These are phyloP conservation scores for Candida silvatica DNA, from an alignment of 805 yeast species.

Conservation along the genomic window DNA sequence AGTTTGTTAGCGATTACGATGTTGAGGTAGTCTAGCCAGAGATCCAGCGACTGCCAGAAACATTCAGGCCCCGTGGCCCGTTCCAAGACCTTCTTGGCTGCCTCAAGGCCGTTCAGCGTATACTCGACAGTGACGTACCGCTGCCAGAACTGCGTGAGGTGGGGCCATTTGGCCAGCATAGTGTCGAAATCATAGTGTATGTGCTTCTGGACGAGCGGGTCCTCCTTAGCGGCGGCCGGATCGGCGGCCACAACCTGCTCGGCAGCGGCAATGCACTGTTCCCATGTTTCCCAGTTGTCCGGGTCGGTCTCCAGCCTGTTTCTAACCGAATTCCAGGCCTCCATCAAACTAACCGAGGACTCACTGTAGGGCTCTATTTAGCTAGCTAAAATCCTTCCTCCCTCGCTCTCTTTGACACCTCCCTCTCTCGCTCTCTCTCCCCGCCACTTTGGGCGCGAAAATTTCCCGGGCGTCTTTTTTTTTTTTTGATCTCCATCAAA, in stretches of 20 bases:
- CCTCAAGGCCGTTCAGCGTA: constrained; percentile 45
- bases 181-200: constrained; percentile 27
- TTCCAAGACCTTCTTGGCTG: constrained; percentile 37
- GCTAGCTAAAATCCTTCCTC: no score
- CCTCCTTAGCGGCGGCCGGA: constrained; percentile 8
- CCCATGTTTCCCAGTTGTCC: constrained; percentile 18
- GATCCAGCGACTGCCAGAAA: constrained; percentile 51
- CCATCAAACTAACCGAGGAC: no score
- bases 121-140: constrained; percentile 46
- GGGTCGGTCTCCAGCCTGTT: constrained; percentile 11
- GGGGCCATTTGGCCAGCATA: constrained; percentile 48
- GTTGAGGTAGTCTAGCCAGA: constrained; percentile 61
- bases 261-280: constrained; percentile 15
- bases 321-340: no score
- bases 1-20: constrained; percentile 38
- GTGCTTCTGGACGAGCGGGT: constrained; percentile 8
- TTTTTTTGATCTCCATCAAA: no score
- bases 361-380: no score
- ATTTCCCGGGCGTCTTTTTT: no score
- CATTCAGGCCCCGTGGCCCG: constrained; percentile 36
- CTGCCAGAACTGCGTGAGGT: constrained; percentile 56
- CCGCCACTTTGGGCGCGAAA: no score
- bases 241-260: constrained; percentile 18
- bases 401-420: no score
- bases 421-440: no score